A percentile compares a stretch with the other conserved stretches of the same genome.
Evolutionary conservation across 2,329 filamentous ascomycete species (phyloP).

Genomic region (Fusarium tanahbumbuense): DNA sequence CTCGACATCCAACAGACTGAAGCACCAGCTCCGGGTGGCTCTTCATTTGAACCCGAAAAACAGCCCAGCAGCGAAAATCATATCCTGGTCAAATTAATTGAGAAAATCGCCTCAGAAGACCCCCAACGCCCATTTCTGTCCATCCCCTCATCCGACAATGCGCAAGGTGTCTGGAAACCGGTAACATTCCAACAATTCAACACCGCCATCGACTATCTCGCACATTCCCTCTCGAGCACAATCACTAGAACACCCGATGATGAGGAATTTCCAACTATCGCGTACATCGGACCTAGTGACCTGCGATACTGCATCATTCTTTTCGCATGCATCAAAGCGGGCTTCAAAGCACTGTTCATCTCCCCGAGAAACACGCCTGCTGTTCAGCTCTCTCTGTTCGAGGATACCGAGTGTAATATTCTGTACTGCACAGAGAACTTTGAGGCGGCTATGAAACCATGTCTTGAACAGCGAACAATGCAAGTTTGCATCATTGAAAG

Average conservation of each 20-base stretch:
- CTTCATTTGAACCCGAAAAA: not conserved
- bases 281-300: conserved; percentile 6
- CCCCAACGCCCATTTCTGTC: not conserved
- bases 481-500: not conserved
- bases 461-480: not conserved
- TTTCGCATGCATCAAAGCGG: not conserved
- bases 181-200: not conserved
- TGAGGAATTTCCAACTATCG: not conserved
- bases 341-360: conserved; percentile 9
- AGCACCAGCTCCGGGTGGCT: not conserved
- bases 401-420: not conserved
- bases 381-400: conserved; percentile 8
- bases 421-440: not conserved
- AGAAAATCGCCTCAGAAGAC: not conserved
- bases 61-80: not conserved
- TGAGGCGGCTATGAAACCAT: not conserved
- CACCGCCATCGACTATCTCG: conserved; percentile 3
- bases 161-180: not conserved
- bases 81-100: not conserved
- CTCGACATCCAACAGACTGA: not conserved
- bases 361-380: not conserved
- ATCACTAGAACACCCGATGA: not conserved
- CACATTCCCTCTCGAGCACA: not conserved
- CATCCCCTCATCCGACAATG: not conserved
- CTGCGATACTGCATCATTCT: not conserved